These are phyloP conservation scores for Neurospora pannonica DNA, from an alignment of 495 filamentous ascomycete genomes.

Conservation along the genomic window DNA sequence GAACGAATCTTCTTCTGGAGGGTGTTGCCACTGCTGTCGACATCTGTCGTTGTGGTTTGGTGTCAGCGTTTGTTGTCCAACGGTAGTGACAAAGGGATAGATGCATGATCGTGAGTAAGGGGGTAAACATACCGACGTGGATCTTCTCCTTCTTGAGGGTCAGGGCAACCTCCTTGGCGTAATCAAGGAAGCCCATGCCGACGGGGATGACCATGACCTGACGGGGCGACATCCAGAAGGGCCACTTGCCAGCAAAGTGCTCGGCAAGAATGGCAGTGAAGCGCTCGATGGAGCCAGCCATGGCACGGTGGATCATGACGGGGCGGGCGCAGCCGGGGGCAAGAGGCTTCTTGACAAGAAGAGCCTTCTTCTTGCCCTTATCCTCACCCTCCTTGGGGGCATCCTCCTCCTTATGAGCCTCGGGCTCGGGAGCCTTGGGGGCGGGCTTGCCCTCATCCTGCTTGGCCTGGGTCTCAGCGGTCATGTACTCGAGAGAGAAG, in stretches of 20 bases:
- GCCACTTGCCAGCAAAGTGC: slow-evolving; percentile 97
- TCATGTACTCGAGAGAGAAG: slow-evolving; percentile 31
- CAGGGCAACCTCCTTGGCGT: slow-evolving; percentile 71
- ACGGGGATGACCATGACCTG: slow-evolving; percentile 91
- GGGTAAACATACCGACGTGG: slow-evolving; percentile 38
- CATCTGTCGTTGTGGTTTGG: slow-evolving; percentile 38
- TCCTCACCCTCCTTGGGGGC: slow-evolving; percentile 3
- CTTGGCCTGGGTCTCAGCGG: slow-evolving; percentile 44
- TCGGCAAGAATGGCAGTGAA: slow-evolving; percentile 91
- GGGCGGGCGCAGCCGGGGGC: slow-evolving; percentile 73
- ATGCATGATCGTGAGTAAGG: not conserved
- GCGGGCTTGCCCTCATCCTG: slow-evolving; percentile 28
- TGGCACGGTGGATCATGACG: slow-evolving; percentile 95
- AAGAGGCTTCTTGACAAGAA: slow-evolving; percentile 38
- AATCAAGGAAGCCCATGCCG: slow-evolving; percentile 73
- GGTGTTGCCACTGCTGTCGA: slow-evolving; percentile 84
- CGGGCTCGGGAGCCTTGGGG: slow-evolving; percentile 31
- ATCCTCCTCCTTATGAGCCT: slow-evolving; percentile 18
- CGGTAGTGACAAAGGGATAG: not conserved
- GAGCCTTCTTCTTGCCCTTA: slow-evolving; percentile 24
- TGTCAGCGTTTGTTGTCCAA: not conserved
- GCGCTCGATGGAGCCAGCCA: slow-evolving; percentile 86
- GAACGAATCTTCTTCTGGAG: slow-evolving; percentile 92
- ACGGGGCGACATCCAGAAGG: slow-evolving; percentile 91
- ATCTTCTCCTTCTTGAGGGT: slow-evolving; percentile 41